Percentiles rank a stretch among this genome's conserved stretches.
These are phyloP conservation scores for Auricularia sp. DNA, from an alignment of 768 basidiomycete genomes.

Conservation along the genomic window DNA sequence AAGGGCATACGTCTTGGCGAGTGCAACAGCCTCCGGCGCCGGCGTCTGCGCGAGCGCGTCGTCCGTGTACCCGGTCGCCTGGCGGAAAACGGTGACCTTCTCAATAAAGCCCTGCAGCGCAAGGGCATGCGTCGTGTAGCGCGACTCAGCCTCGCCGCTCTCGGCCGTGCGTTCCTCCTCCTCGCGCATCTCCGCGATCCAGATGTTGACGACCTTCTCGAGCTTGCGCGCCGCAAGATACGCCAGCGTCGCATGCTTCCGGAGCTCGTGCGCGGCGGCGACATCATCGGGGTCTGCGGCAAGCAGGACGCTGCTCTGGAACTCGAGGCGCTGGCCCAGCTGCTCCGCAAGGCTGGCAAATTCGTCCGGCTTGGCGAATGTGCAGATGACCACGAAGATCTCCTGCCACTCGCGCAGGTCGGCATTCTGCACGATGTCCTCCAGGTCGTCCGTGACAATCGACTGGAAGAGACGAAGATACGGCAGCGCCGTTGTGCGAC, in stretches of 20 bases:
- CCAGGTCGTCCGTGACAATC: conserved; percentile 83
- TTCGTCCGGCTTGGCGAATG: conserved; percentile 78
- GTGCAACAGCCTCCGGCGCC: conserved; percentile 30
- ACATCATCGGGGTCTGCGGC: conserved; percentile 36
- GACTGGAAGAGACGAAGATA: conserved; percentile 93
- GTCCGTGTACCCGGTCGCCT: conserved; percentile 73
- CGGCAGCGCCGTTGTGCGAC: conserved; percentile 59
- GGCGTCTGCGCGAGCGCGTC: conserved; percentile 43
- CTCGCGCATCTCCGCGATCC: conserved; percentile 81
- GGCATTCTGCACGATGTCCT: conserved; percentile 92
- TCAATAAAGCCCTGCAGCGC: conserved; percentile 92
- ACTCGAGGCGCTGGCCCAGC: conserved; percentile 83
- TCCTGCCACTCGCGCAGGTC: conserved; percentile 93
- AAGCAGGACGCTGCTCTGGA: conserved; percentile 56
- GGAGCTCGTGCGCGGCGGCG: conserved; percentile 37
- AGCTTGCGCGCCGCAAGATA: conserved; percentile 86
- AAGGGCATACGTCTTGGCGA: conserved; percentile 65
- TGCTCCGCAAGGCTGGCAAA: conserved; percentile 85
- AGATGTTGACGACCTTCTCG: conserved; percentile 81
- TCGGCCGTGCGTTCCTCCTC: conserved; percentile 54
- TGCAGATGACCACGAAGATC: conserved; percentile 92
- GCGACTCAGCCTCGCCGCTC: conserved; percentile 24
- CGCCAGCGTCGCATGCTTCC: conserved; percentile 85
- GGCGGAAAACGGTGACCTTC: conserved; percentile 90
- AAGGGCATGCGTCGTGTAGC: conserved; percentile 70